These are phyloP conservation scores for Epichloe festucae DNA, from an alignment of 2,329 filamentous ascomycete genomes.

Conservation along the genomic window DNA sequence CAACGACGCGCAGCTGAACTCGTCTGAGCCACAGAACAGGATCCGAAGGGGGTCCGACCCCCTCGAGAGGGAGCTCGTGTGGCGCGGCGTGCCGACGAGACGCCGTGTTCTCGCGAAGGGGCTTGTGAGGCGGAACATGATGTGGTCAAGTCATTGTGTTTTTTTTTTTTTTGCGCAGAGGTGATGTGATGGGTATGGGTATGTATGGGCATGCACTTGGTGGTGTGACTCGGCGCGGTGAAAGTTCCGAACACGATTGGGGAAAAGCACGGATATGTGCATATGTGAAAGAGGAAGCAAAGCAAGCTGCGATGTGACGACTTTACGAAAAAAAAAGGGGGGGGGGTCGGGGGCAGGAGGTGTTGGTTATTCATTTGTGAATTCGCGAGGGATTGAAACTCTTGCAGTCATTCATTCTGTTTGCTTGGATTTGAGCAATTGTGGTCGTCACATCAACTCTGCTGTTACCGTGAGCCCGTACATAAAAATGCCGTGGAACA, in stretches of 20 bases:
- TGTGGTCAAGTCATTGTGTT: not conserved
- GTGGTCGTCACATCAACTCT: too few relatives aligned
- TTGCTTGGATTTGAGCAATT: too few relatives aligned
- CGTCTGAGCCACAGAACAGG: constrained; percentile 88
- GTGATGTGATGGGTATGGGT: too few relatives aligned
- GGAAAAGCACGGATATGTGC: not conserved
- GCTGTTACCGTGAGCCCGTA: too few relatives aligned
- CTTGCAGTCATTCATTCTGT: too few relatives aligned
- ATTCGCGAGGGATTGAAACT: too few relatives aligned
- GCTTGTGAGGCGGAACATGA: constrained; percentile 10
- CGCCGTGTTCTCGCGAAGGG: not conserved
- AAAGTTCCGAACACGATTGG: not conserved
- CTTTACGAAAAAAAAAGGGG: not conserved
- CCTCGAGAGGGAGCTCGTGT: not conserved
- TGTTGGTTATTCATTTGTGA: too few relatives aligned
- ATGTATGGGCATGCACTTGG: too few relatives aligned
- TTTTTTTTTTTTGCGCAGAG: not conserved
- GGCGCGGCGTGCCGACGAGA: too few relatives aligned
- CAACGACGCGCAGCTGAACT: constrained; percentile 73
- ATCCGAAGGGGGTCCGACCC: constrained; percentile 53
- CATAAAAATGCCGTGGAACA: too few relatives aligned
- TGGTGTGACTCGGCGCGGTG: not conserved
- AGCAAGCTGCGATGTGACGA: not conserved
- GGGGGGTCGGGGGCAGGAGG: too few relatives aligned
- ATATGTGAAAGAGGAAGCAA: not conserved